Percentiles rank a stretch among this genome's conserved stretches.
Conservation (phyloP, 2,329 filamentous ascomycete genomes). For the Monosporascus sp. region DNA sequence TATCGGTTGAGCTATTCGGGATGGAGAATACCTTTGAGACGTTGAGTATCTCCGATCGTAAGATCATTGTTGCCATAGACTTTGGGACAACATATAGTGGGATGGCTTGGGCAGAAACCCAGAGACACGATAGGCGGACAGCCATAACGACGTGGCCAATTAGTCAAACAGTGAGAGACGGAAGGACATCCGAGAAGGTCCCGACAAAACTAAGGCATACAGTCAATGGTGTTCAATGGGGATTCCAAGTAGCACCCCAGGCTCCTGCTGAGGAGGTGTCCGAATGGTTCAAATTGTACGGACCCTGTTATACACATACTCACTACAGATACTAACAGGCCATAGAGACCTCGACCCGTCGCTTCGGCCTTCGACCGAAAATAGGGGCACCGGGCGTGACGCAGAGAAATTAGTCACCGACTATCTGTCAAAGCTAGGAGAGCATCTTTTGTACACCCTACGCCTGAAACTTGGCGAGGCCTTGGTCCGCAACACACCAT, state of each 20-base stretch:
- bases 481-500: slow-evolving; percentile 37
- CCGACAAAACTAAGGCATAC: slow-evolving; percentile 43
- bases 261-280: slow-evolving; percentile 33
- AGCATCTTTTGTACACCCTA: slow-evolving; percentile 42
- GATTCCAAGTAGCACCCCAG: slow-evolving; percentile 40
- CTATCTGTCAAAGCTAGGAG: slow-evolving; percentile 43
- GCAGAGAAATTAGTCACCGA: slow-evolving; percentile 39
- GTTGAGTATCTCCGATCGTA: slow-evolving; percentile 10
- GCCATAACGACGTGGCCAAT: slow-evolving; percentile 42
- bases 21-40: neutral
- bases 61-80: slow-evolving; percentile 48
- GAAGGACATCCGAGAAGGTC: slow-evolving; percentile 40
- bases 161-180: slow-evolving; percentile 28
- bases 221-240: slow-evolving; percentile 41
- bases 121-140: slow-evolving; percentile 34
- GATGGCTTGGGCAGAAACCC: slow-evolving; percentile 45
- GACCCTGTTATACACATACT: slow-evolving; percentile 12
- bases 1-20: neutral
- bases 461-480: slow-evolving; percentile 35
- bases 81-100: slow-evolving; percentile 54
- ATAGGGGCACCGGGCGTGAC: slow-evolving; percentile 11
- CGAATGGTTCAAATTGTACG: slow-evolving; percentile 47
- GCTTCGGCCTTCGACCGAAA: neutral
- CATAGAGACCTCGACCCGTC: neutral
- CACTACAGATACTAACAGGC: slow-evolving; percentile 3